A percentile compares a stretch with the other conserved stretches of the same genome.
Evolutionary conservation across 805 yeast genomes (phyloP).

Genomic region (Candida germanica): DNA sequence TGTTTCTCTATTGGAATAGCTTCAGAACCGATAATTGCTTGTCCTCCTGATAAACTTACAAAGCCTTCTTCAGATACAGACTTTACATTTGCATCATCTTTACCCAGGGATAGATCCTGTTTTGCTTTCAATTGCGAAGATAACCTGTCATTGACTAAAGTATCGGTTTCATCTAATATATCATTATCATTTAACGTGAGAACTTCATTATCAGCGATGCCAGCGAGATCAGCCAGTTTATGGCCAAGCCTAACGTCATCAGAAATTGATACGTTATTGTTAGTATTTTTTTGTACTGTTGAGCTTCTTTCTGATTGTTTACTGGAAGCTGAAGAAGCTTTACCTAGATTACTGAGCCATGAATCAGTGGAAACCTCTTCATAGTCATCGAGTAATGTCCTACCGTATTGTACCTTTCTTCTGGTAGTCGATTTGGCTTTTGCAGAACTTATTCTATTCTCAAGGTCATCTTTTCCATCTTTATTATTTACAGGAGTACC

Average conservation of each 20-base stretch:
- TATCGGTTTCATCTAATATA: constrained; percentile 30
- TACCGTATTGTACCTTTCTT: constrained; percentile 17
- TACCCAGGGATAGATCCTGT: constrained; percentile 2
- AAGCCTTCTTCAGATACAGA: constrained; percentile 5
- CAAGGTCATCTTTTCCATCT: constrained; percentile 7
- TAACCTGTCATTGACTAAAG: constrained; percentile 39
- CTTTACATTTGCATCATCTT: constrained; percentile 15
- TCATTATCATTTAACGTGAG: constrained; percentile 57
- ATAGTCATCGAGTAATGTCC: constrained; percentile 22
- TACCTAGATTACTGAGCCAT: constrained; percentile 38
- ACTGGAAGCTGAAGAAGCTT: constrained; percentile 3
- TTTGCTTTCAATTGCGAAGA: constrained; percentile 17
- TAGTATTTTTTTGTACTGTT: not conserved
- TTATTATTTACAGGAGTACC: not conserved
- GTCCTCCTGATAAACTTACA: not conserved
- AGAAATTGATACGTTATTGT: not conserved
- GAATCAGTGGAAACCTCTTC: constrained; percentile 33
- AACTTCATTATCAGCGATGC: constrained; percentile 41
- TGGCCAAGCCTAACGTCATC: constrained; percentile 42
- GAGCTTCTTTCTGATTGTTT: too few relatives aligned
- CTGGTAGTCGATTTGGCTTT: constrained; percentile 18
- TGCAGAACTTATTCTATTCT: constrained; percentile 16
- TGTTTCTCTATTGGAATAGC: not conserved
- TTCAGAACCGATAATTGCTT: too few relatives aligned
- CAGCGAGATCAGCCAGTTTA: constrained; percentile 34